phyloP scores from a whole-genome alignment of 106 monocot species.

The Allium fistulosum region DNA sequence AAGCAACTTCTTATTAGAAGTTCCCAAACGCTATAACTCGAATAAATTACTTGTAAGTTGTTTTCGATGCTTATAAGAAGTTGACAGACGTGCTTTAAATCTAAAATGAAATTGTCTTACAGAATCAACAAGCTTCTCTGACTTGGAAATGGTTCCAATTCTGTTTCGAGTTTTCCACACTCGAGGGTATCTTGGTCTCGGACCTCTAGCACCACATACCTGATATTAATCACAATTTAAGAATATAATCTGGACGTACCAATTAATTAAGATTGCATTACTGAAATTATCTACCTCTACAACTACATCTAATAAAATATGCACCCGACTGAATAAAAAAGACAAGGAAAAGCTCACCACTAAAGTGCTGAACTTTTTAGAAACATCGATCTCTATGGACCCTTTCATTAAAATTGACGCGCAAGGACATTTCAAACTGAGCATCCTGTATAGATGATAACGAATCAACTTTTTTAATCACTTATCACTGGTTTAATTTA shows the following conservation, averaged over 20 bases:
- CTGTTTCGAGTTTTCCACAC: conserved; percentile 80
- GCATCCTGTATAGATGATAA: neutral
- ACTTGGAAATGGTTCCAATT: conserved; percentile 93
- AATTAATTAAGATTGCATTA: neutral
- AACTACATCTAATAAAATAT: no score
- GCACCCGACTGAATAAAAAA: neutral
- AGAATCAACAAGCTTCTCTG: conserved; percentile 83
- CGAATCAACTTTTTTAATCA: no score
- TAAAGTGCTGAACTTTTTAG: conserved; percentile 5
- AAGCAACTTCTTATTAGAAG: no score
- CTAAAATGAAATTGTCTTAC: conserved; percentile 37
- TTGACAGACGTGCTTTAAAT: no score
- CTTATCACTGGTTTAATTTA: no score
- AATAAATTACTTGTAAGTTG: no score
- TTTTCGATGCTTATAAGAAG: no score
- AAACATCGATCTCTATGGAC: neutral
- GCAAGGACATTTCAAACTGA: neutral
- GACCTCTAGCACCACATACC: conserved; percentile 82
- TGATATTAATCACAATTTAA: conserved; percentile 13
- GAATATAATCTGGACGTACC: neutral
- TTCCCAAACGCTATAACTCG: no score
- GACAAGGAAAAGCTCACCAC: conserved; percentile 3
- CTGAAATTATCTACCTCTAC: neutral
- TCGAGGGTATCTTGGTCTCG: conserved; percentile 81
- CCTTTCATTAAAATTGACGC: neutral